Conservation (phyloP, 768 basidiomycete genomes). For the Naganishia randhawae region DNA sequence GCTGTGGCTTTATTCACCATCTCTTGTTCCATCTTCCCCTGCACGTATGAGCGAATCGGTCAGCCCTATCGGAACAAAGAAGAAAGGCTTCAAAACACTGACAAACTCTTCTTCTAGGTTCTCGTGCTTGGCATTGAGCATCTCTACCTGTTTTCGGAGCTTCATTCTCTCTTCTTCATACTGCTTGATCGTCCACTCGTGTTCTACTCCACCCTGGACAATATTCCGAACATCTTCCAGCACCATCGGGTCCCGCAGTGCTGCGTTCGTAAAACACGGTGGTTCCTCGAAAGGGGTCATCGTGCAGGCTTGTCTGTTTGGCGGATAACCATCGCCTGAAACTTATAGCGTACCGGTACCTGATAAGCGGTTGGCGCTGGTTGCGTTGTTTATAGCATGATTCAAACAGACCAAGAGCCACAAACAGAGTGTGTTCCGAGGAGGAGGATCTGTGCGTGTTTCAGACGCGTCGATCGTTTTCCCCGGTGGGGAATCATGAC, state of each 20-base stretch:
- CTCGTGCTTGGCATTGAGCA: neutral
- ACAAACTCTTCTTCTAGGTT: neutral
- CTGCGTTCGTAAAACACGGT: neutral
- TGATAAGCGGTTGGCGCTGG: no score
- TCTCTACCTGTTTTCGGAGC: neutral
- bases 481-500: neutral
- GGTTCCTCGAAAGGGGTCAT: neutral
- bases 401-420: no score
- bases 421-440: no score
- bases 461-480: slow-evolving; percentile 3
- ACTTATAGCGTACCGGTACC: no score
- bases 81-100: neutral
- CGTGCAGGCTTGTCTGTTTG: neutral
- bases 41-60: neutral
- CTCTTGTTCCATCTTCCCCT: slow-evolving; percentile 37
- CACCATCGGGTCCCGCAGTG: neutral
- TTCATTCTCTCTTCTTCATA: neutral
- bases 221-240: neutral
- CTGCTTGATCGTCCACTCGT: neutral
- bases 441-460: neutral
- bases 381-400: no score
- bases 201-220: neutral
- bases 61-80: neutral
- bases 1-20: slow-evolving; percentile 38
- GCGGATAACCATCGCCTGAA: no score